A percentile compares a stretch with the other conserved stretches of the same genome.
Conservation (phyloP, 306 rosid genomes). For the Pterocarpus macrocarpus region DNA sequence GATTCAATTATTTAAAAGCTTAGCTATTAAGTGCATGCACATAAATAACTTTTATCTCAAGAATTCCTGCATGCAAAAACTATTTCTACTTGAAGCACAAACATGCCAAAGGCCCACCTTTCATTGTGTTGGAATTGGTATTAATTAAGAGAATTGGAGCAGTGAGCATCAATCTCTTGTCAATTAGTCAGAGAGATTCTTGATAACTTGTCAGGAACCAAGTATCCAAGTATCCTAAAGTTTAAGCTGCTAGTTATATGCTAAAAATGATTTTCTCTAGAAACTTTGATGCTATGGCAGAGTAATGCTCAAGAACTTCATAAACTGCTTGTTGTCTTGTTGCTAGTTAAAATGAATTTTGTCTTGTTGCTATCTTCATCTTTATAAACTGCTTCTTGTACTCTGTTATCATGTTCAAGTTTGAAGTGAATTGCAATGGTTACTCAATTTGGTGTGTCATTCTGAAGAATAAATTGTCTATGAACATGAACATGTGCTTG, state of each 20-base stretch:
- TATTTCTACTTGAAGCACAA: background rate
- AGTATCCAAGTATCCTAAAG: no score
- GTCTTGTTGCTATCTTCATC: no score
- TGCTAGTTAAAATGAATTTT: no score
- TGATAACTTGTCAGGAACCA: no score
- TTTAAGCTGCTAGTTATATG: background rate
- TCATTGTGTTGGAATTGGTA: background rate
- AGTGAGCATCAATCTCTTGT: background rate
- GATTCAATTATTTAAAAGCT: background rate
- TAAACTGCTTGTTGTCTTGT: no score
- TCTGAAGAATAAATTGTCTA: background rate
- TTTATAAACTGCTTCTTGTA: background rate
- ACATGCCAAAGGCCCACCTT: background rate
- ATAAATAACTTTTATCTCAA: background rate
- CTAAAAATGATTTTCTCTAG: background rate
- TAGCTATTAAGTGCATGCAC: background rate
- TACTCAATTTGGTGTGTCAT: background rate
- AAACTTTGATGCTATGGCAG: background rate
- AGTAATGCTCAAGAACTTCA: background rate
- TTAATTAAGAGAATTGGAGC: background rate
- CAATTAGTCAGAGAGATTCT: background rate
- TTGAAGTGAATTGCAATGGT: background rate
- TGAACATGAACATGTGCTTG: background rate
- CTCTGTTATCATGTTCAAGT: background rate
- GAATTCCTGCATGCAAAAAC: background rate